Percentiles rank a stretch among this genome's conserved stretches.
Conservation (phyloP, 208 protist species). For the Leishmania lainsoni region DNA sequence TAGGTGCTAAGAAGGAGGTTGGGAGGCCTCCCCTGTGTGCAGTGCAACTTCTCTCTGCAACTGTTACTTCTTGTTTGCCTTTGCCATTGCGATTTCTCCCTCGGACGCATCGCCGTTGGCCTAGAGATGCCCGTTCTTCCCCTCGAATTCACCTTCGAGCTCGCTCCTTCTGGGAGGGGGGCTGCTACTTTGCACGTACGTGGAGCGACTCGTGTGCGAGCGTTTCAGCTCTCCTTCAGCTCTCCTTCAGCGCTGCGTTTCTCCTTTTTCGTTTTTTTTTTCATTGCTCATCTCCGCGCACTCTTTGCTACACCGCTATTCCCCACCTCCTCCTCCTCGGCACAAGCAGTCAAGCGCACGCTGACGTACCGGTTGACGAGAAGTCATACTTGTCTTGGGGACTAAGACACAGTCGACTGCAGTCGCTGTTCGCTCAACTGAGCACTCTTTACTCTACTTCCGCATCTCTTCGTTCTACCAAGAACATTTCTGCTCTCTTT, state of each 20-base stretch:
- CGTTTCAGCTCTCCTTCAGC: neutral
- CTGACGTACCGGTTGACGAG: neutral
- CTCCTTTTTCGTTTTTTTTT: slow-evolving; percentile 1
- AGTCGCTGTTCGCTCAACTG: neutral
- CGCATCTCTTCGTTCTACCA: neutral
- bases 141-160: neutral
- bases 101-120: neutral
- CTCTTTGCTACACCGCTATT: neutral
- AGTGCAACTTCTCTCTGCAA: too few relatives aligned
- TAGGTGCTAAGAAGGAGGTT: neutral
- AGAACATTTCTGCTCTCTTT: neutral
- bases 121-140: neutral
- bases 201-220: neutral
- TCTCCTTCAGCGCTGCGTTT: neutral
- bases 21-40: neutral
- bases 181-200: neutral
- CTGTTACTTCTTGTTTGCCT: neutral
- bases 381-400: neutral
- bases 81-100: neutral
- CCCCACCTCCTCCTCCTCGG: neutral
- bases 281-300: neutral
- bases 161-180: neutral
- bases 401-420: neutral
- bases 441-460: neutral
- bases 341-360: neutral